Evolutionary conservation across 805 yeast genomes (phyloP).

Genomic region (Saturnispora besseyi): DNA sequence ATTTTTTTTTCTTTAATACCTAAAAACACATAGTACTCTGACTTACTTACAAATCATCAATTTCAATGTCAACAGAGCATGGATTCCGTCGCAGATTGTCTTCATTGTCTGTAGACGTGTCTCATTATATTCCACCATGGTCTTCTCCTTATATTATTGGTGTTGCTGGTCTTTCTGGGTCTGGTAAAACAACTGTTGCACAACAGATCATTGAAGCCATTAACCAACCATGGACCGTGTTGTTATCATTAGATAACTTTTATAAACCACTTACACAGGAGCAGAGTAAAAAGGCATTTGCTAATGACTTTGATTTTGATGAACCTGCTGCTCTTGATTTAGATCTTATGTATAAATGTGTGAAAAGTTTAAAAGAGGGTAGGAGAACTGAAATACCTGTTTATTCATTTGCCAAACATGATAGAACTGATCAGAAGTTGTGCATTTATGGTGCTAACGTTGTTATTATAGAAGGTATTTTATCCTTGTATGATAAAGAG

Average conservation of each 20-base stretch:
- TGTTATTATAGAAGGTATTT: constrained; percentile 85
- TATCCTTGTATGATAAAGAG: constrained; percentile 65
- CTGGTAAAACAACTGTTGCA: constrained; percentile 92
- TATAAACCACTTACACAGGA: constrained; percentile 65
- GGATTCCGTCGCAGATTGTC: constrained; percentile 3
- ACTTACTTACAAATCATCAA: background rate
- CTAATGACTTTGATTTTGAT: constrained; percentile 75
- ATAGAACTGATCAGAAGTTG: constrained; percentile 51
- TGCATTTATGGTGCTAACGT: constrained; percentile 92
- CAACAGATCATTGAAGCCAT: constrained; percentile 65
- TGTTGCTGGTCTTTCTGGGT: constrained; percentile 80
- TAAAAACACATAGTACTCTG: background rate
- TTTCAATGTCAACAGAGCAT: background rate
- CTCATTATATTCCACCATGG: constrained; percentile 73
- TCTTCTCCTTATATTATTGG: constrained; percentile 78
- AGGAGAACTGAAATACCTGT: constrained; percentile 57
- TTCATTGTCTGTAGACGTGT: constrained; percentile 10
- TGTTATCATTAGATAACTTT: constrained; percentile 84
- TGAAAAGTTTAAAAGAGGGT: constrained; percentile 64
- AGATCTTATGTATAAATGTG: constrained; percentile 57
- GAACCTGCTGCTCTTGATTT: constrained; percentile 77
- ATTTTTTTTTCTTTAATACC: background rate
- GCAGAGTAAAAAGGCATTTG: constrained; percentile 54
- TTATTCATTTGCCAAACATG: constrained; percentile 57
- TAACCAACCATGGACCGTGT: constrained; percentile 91